Percentiles rank a stretch among this genome's conserved stretches.
Evolutionary conservation across 2,329 filamentous ascomycete genomes (phyloP).

Genomic region (Coniochaeta sp.): DNA sequence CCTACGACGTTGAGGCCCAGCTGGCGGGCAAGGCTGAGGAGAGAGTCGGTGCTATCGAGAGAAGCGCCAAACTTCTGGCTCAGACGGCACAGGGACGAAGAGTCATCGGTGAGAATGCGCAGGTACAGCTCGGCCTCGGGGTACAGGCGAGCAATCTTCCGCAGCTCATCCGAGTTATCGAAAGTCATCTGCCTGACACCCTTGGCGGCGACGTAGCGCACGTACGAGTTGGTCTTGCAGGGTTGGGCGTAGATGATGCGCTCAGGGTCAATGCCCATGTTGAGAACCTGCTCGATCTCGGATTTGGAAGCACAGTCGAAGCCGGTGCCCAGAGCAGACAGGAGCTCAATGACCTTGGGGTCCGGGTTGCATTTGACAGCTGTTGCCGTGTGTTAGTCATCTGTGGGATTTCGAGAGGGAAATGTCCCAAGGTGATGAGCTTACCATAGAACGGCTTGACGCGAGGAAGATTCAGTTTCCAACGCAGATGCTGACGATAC

Average conservation of each 20-base stretch:
- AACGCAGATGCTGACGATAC: constrained; percentile 96
- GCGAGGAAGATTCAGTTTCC: constrained; percentile 88
- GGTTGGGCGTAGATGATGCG: constrained; percentile 99
- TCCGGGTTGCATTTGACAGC: constrained; percentile 99
- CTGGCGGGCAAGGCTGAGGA: constrained; percentile 73
- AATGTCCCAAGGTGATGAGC: constrained; percentile 19
- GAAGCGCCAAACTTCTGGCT: constrained; percentile 97
- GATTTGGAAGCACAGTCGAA: constrained; percentile 98
- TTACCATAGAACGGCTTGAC: constrained; percentile 95
- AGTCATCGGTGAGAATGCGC: constrained; percentile 94
- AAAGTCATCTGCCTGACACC: constrained; percentile 98
- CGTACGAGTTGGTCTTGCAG: constrained; percentile 98
- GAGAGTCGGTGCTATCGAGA: constrained; percentile 69
- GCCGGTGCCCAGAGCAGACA: constrained; percentile 81
- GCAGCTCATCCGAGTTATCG: constrained; percentile 94
- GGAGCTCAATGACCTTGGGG: constrained; percentile 76
- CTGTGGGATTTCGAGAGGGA: constrained; percentile 5
- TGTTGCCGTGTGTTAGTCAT: constrained; percentile 23
- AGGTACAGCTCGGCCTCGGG: constrained; percentile 87
- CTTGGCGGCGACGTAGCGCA: constrained; percentile 77
- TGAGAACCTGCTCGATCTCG: constrained; percentile 88
- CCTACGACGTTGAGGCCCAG: constrained; percentile 87
- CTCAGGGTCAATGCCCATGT: constrained; percentile 72
- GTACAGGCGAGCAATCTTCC: constrained; percentile 92
- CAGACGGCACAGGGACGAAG: constrained; percentile 84